Conservation (phyloP, 1,139 yeast species). For the Candida anutae region DNA sequence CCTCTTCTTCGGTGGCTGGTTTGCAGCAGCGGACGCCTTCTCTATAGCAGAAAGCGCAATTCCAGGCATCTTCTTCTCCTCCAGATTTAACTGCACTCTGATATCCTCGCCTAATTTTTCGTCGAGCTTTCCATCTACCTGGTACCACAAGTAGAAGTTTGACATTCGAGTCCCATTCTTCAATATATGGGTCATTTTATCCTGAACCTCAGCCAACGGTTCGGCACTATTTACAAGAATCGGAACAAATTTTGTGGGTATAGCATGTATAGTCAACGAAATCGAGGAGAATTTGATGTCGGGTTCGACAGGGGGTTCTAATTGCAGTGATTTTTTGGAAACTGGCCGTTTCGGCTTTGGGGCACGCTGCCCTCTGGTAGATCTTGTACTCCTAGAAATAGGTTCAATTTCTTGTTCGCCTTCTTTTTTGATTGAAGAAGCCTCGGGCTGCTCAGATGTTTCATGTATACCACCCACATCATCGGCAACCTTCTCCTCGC, state of each 20-base stretch:
- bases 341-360: constrained; percentile 14
- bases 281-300: constrained; percentile 48
- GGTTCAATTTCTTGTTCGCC: constrained; percentile 2
- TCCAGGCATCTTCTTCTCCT: constrained; percentile 39
- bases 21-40: constrained; percentile 7
- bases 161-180: constrained; percentile 54
- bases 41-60: constrained; percentile 11
- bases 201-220: constrained; percentile 46
- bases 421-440: not conserved
- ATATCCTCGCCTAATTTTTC: constrained; percentile 46
- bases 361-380: constrained; percentile 14
- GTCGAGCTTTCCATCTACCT: constrained; percentile 73
- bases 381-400: constrained; percentile 3
- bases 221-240: constrained; percentile 65
- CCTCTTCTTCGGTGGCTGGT: constrained; percentile 20
- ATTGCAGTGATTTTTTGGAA: constrained; percentile 10
- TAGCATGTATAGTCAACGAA: constrained; percentile 53
- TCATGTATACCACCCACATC: not conserved
- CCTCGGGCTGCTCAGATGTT: not conserved
- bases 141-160: constrained; percentile 72
- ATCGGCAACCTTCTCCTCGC: not conserved
- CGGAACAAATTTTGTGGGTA: constrained; percentile 62
- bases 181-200: constrained; percentile 55
- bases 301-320: constrained; percentile 29
- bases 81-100: constrained; percentile 29